Conservation (phyloP, 1,284 basidiomycete genomes). For the Wallemia mellicola region DNA sequence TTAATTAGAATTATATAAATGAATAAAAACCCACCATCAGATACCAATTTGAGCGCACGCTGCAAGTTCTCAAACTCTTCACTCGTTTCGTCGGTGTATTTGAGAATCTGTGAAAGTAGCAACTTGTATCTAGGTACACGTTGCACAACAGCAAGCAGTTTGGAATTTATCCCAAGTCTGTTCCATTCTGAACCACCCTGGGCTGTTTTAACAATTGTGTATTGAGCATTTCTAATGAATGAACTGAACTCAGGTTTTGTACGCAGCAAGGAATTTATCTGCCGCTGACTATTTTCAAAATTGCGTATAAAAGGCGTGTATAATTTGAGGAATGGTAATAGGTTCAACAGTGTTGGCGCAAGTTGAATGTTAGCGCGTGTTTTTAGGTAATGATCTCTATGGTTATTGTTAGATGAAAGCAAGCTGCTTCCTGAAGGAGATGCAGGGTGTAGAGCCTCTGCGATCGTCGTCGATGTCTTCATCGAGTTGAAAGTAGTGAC, state of each 20-base stretch:
- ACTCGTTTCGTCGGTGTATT: constrained; percentile 29
- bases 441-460: not conserved
- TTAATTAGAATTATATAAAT: not conserved
- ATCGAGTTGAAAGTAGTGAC: not conserved
- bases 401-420: not conserved
- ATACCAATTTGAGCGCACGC: constrained; percentile 31
- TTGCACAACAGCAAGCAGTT: constrained; percentile 60
- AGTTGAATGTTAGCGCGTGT: not conserved
- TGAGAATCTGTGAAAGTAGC: constrained; percentile 24
- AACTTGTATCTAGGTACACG: constrained; percentile 57
- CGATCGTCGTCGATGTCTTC: not conserved
- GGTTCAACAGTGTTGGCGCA: not conserved
- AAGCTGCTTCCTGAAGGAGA: not conserved
- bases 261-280: constrained; percentile 21
- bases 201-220: constrained; percentile 22
- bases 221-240: constrained; percentile 10
- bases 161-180: constrained; percentile 41
- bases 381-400: not conserved
- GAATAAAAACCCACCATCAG: constrained; percentile 27
- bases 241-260: constrained; percentile 26
- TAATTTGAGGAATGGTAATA: constrained; percentile 37
- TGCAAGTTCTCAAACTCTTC: constrained; percentile 30
- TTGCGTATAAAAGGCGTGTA: constrained; percentile 54
- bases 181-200: constrained; percentile 34
- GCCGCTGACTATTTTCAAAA: constrained; percentile 33